Evolutionary conservation across 805 yeast species (phyloP).

Genomic region (Metschnikowia anglica): DNA sequence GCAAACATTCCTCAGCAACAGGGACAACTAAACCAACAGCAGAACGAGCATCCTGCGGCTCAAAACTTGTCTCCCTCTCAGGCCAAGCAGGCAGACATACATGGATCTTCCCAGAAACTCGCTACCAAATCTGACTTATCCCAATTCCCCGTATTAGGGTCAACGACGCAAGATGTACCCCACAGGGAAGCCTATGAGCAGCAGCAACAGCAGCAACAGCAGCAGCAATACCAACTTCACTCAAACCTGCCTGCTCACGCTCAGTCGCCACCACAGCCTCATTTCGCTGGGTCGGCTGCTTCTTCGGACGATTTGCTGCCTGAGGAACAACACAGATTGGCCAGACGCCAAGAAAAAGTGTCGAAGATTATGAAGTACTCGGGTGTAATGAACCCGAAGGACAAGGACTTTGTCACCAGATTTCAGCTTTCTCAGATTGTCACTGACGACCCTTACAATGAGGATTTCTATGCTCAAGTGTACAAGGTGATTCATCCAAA

Average conservation of each 20-base stretch:
- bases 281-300: background rate
- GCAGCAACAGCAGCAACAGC: conserved; percentile 1
- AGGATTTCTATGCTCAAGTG: conserved; percentile 94
- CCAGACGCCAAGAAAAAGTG: conserved; percentile 71
- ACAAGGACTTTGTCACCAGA: conserved; percentile 91
- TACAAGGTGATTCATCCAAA: conserved; percentile 59
- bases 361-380: conserved; percentile 75
- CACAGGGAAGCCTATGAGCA: conserved; percentile 13
- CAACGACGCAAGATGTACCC: conserved; percentile 32
- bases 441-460: conserved; percentile 94
- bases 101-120: background rate
- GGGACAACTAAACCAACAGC: background rate
- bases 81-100: background rate
- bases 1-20: conserved; percentile 9
- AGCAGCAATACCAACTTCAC: background rate
- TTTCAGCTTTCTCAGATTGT: conserved; percentile 94
- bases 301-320: conserved; percentile 39
- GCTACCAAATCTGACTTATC: conserved; percentile 32
- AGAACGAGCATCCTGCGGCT: background rate
- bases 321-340: conserved; percentile 68
- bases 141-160: conserved; percentile 57
- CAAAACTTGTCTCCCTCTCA: background rate
- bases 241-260: background rate
- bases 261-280: conserved; percentile 1
- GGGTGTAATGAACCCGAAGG: conserved; percentile 96